These are phyloP conservation scores for Zygotorulaspora mrakii DNA, from an alignment of 1,139 yeast species.

Conservation along the genomic window DNA sequence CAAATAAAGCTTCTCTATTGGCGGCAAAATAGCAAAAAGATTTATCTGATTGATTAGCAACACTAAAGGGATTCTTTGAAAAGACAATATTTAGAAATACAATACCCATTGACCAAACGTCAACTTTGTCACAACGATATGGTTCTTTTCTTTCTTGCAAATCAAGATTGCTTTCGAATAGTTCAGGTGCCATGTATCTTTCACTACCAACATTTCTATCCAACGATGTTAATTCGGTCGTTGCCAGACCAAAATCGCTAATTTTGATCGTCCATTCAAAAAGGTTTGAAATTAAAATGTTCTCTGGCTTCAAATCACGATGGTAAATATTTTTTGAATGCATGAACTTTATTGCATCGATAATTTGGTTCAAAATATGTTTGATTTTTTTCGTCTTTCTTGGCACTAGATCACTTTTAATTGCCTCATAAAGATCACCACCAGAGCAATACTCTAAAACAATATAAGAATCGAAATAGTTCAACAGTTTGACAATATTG, in stretches of 20 bases:
- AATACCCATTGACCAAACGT: slow-evolving; percentile 91
- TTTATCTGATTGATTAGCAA: slow-evolving; percentile 82
- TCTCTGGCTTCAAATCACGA: slow-evolving; percentile 88
- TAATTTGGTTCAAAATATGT: slow-evolving; percentile 70
- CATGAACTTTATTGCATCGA: slow-evolving; percentile 74
- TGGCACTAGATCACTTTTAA: slow-evolving; percentile 78
- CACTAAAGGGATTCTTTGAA: slow-evolving; percentile 84
- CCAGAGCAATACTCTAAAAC: slow-evolving; percentile 83
- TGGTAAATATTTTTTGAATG: slow-evolving; percentile 74
- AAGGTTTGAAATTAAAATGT: slow-evolving; percentile 63
- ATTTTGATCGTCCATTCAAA: slow-evolving; percentile 75
- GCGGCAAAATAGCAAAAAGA: slow-evolving; percentile 82
- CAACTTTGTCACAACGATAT: slow-evolving; percentile 84
- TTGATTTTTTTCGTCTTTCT: slow-evolving; percentile 68
- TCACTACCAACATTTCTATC: slow-evolving; percentile 94
- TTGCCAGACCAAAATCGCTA: slow-evolving; percentile 92
- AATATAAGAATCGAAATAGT: slow-evolving; percentile 75
- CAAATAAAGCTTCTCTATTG: slow-evolving; percentile 85
- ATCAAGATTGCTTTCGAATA: slow-evolving; percentile 51
- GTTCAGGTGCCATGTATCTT: slow-evolving; percentile 96
- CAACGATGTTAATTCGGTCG: slow-evolving; percentile 56
- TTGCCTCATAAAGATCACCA: slow-evolving; percentile 93
- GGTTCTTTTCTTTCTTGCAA: slow-evolving; percentile 45
- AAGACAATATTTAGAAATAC: slow-evolving; percentile 80
- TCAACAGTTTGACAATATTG: slow-evolving; percentile 61